Evolutionary conservation across 1,139 yeast genomes (phyloP), one percentile per base, ranked within the genome.

Genomic region (Geotrichum restrictum): DNA sequence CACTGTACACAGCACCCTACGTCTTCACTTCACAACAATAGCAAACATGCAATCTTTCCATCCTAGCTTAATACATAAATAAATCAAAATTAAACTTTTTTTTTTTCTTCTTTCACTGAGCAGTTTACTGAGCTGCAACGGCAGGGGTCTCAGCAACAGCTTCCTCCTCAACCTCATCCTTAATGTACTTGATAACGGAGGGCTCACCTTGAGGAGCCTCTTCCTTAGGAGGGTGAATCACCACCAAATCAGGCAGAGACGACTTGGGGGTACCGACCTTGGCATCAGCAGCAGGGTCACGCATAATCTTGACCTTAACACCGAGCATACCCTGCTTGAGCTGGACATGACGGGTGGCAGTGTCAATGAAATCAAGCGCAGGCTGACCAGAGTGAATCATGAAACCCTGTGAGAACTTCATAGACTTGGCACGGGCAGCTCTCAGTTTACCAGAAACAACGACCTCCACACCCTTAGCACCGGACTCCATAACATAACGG

Each of bases 371-470:
- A 75, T 93, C 98, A 70, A 81, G 85, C 78, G 93, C 94, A 81
- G 98, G 98, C 83, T 93, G 98, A 88, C 98, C 98, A 72, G 97
- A 88, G 95, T 93, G 98, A 83, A 93, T 94, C 95, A 93, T 88
- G 96, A 93, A 93, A 83, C 98, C 98, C 76, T 93, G 98, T 74
- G 95, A 85, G 85, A 93, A 93, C 82, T 93, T 93, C 95, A 93
- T 95, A 71, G 98, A 86, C 87, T 93, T 93, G 73, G 99, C 98
- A 84, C 98, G 91, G 72, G 98, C 98, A 79, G 97, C 98, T 83
- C 97, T 88, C 77, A 94, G 86, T 81, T 93, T 93, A 85, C 98
- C 98, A 67, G 97, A 88, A 74, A 91, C 88, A 69, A 93, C 97
- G 76, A 91, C 98, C 81, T 93, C 98, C 72, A 94, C 97, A 89